These are phyloP conservation scores for Peronospora destructor DNA, from an alignment of 352 stramenopile genomes.

Conservation along the genomic window DNA sequence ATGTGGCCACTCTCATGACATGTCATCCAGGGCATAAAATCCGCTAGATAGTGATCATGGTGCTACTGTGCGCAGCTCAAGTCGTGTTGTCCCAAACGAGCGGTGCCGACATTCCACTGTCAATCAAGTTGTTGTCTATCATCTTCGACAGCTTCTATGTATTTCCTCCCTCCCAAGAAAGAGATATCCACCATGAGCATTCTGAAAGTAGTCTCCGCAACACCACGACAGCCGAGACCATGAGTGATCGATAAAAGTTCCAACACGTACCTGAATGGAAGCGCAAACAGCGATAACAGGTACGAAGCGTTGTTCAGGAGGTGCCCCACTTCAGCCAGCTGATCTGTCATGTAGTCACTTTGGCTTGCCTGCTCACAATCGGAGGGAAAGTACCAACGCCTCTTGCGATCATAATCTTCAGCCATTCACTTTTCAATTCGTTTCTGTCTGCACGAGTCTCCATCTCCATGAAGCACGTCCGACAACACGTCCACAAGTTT, in stretches of 20 bases:
- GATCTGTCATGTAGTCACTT: constrained; percentile 2
- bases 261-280: background rate
- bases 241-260: background rate
- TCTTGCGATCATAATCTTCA: background rate
- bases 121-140: background rate
- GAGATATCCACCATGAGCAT: no score
- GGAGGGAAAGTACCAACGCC: constrained; percentile 10
- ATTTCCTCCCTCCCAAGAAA: background rate
- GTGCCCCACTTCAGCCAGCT: background rate
- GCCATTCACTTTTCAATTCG: constrained; percentile 14
- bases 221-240: background rate
- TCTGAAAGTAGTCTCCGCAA: background rate
- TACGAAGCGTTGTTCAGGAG: constrained; percentile 3
- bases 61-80: constrained; percentile 6
- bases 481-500: constrained; percentile 16
- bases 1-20: no score
- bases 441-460: background rate
- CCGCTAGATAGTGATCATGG: background rate
- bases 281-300: background rate
- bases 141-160: background rate
- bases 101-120: background rate
- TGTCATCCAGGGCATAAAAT: background rate
- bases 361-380: constrained; percentile 6
- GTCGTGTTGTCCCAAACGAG: background rate
- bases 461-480: constrained; percentile 20